Evolutionary conservation across 345 rosid species (phyloP).

Genomic region (Eucalyptus fibrosa): DNA sequence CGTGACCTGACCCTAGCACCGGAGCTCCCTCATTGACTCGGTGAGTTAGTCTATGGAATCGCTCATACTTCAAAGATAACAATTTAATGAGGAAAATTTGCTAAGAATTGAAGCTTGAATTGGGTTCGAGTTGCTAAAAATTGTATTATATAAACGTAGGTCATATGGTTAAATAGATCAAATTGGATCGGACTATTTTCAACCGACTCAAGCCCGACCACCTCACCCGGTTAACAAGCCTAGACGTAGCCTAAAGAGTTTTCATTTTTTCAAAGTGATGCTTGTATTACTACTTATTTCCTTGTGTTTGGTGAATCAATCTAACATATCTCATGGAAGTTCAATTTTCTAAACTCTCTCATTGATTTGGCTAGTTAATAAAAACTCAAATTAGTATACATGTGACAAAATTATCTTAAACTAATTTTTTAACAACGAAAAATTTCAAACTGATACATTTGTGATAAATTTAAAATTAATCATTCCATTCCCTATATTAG

Average conservation of each 20-base stretch:
- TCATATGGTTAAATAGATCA: not conserved
- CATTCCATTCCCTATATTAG: not conserved
- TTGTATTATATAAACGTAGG: not conserved
- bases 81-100: not conserved
- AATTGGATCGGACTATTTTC: too few relatives aligned
- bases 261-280: not conserved
- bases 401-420: too few relatives aligned
- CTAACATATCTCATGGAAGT: not conserved
- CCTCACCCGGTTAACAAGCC: not conserved
- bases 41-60: too few relatives aligned
- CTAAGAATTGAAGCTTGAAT: not conserved
- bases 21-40: not conserved
- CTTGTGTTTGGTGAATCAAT: not conserved
- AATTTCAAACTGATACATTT: rapidly evolving
- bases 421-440: rapidly evolving
- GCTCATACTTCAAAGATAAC: not conserved
- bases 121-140: not conserved
- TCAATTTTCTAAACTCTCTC: not conserved
- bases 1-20: not conserved
- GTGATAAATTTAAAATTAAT: not conserved
- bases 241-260: not conserved
- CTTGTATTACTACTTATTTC: too few relatives aligned
- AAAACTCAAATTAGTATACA: not conserved
- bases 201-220: rapidly evolving
- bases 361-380: not conserved